These are phyloP conservation scores for Leccinellum albellum DNA, from an alignment of 768 basidiomycete genomes.

Conservation along the genomic window DNA sequence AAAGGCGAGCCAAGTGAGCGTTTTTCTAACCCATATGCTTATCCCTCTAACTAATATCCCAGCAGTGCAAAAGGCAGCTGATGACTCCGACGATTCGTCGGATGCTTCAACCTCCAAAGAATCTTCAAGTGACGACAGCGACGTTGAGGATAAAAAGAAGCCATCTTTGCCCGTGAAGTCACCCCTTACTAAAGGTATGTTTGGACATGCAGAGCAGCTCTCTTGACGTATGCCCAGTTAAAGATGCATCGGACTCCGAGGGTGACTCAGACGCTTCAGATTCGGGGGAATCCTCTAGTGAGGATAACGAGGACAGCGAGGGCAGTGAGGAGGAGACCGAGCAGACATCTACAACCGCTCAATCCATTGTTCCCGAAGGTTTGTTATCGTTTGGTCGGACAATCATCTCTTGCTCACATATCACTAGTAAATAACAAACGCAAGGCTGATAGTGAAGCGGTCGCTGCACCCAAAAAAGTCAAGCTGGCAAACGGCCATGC, in stretches of 20 bases:
- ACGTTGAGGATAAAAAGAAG: not conserved
- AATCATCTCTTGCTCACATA: conserved; percentile 2
- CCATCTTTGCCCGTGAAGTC: conserved; percentile 16
- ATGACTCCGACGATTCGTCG: conserved; percentile 2
- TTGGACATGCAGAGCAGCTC: not conserved
- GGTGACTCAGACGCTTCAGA: conserved; percentile 6
- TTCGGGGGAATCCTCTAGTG: conserved; percentile 12
- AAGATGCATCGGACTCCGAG: not conserved
- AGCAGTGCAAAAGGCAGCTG: conserved; percentile 2
- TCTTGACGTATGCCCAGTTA: not conserved
- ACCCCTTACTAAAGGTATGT: not conserved
- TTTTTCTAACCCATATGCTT: not conserved
- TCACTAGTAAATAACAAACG: conserved; percentile 53
- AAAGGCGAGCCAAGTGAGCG: not conserved
- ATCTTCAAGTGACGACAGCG: conserved; percentile 9
- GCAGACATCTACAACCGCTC: conserved; percentile 35
- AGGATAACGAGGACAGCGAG: not conserved
- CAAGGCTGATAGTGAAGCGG: conserved; percentile 66
- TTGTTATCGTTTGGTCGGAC: conserved; percentile 4
- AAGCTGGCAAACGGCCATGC: conserved; percentile 62
- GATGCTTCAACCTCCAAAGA: conserved; percentile 11
- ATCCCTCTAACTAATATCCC: not conserved
- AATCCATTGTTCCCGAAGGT: conserved; percentile 42
- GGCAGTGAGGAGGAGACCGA: conserved; percentile 7
- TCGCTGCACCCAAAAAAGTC: conserved; percentile 72